Conservation (phyloP, 2,329 filamentous ascomycete genomes). For the Gnomoniopsis sp. region DNA sequence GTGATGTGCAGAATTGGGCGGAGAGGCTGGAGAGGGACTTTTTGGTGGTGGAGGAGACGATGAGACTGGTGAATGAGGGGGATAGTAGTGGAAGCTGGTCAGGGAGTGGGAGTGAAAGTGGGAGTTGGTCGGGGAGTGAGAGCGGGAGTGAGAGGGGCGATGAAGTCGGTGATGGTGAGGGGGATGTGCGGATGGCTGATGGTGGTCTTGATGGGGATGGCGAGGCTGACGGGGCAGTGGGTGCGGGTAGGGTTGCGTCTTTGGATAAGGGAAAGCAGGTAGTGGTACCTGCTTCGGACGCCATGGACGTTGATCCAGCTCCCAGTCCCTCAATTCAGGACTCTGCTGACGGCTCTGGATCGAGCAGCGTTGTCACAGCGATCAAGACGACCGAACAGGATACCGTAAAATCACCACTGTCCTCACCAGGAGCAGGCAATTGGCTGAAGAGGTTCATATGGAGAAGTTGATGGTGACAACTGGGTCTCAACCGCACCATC, state of each 20-base stretch:
- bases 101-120: constrained; percentile 27
- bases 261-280: constrained; percentile 13
- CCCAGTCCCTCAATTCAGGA: background rate
- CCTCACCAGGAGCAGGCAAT: background rate
- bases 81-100: constrained; percentile 20
- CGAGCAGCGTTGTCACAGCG: background rate
- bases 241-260: background rate
- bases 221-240: background rate
- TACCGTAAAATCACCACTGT: background rate
- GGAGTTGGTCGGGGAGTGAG: constrained; percentile 27
- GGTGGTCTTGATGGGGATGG: background rate
- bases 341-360: background rate
- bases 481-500: constrained; percentile 30
- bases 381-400: background rate
- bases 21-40: constrained; percentile 73
- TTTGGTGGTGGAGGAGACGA: constrained; percentile 60
- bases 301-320: constrained; percentile 15
- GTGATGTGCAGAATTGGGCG: constrained; percentile 54
- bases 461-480: constrained; percentile 41
- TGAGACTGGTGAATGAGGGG: constrained; percentile 48
- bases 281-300: background rate
- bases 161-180: no score
- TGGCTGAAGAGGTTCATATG: constrained; percentile 19
- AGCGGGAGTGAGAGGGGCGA: constrained; percentile 18
- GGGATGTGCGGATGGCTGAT: constrained; percentile 17